phyloP scores from a whole-genome alignment of 163 green algal species.

The Volvox carteri region DNA sequence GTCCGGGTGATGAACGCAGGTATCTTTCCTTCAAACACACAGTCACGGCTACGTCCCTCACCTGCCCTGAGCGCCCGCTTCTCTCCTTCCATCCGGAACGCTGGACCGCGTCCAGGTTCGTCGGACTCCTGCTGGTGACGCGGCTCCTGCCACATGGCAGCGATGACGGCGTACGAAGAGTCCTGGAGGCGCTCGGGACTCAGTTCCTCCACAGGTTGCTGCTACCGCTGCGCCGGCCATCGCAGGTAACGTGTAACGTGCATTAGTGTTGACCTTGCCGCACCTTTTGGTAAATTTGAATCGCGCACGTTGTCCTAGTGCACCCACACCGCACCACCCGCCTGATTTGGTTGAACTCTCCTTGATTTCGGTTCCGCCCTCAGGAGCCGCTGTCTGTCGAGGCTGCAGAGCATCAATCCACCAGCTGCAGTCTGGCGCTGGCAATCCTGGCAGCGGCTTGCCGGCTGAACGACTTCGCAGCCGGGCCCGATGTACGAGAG shows the following conservation, averaged over 20 bases:
- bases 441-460: slow-evolving; percentile 69
- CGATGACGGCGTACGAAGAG: slow-evolving; percentile 52
- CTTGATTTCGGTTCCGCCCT: too few relatives aligned
- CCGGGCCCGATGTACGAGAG: slow-evolving; percentile 59
- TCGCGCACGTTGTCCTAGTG: too few relatives aligned
- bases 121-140: slow-evolving; percentile 84
- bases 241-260: slow-evolving; percentile 24
- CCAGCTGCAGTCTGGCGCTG: slow-evolving; percentile 60
- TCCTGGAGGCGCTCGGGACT: slow-evolving; percentile 75
- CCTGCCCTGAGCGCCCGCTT: neutral
- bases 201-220: slow-evolving; percentile 81
- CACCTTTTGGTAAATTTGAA: too few relatives aligned
- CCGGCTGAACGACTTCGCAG: slow-evolving; percentile 65
- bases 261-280: too few relatives aligned
- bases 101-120: slow-evolving; percentile 73
- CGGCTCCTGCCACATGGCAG: slow-evolving; percentile 72
- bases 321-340: too few relatives aligned
- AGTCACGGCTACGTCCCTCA: neutral
- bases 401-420: neutral
- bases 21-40: slow-evolving; percentile 22
- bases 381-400: neutral
- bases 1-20: slow-evolving; percentile 75
- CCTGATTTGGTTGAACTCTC: too few relatives aligned
- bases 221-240: slow-evolving; percentile 67
- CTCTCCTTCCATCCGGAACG: too few relatives aligned